Evolutionary conservation across 2,329 filamentous ascomycete species (phyloP).

Genomic region (Didymella pomorum): DNA sequence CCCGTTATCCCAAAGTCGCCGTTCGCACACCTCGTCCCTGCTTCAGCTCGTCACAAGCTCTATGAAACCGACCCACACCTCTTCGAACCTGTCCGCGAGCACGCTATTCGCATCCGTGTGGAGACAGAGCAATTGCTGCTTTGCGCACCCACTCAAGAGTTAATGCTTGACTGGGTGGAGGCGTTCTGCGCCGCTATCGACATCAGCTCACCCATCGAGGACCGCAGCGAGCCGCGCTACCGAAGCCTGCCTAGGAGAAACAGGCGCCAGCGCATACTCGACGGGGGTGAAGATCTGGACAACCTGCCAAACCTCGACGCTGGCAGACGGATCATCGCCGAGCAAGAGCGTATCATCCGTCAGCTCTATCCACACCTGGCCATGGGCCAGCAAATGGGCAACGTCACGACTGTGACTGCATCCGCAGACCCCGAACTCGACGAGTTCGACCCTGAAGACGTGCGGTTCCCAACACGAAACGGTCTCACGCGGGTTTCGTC

Average conservation of each 20-base stretch:
- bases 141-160: slow-evolving; percentile 69
- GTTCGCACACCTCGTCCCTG: slow-evolving; percentile 56
- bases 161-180: slow-evolving; percentile 74
- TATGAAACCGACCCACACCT: slow-evolving; percentile 58
- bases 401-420: slow-evolving; percentile 23
- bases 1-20: slow-evolving; percentile 54
- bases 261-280: slow-evolving; percentile 49
- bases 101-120: slow-evolving; percentile 74
- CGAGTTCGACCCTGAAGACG: slow-evolving; percentile 51
- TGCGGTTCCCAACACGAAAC: slow-evolving; percentile 43
- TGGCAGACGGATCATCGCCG: slow-evolving; percentile 53
- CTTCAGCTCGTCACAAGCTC: slow-evolving; percentile 48
- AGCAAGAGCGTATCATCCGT: slow-evolving; percentile 59
- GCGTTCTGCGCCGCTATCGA: slow-evolving; percentile 74
- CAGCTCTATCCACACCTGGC: slow-evolving; percentile 57
- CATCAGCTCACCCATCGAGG: slow-evolving; percentile 73
- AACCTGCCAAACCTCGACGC: slow-evolving; percentile 40
- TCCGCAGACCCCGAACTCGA: slow-evolving; percentile 44
- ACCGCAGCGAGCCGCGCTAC: slow-evolving; percentile 61
- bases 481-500: slow-evolving; percentile 29
- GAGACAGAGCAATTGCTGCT: slow-evolving; percentile 79
- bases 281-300: slow-evolving; percentile 46
- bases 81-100: slow-evolving; percentile 58
- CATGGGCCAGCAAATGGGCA: slow-evolving; percentile 15
- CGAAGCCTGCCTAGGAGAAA: slow-evolving; percentile 57